Conservation (phyloP, 108 stramenopile genomes). For the Nitzschia palea region DNA sequence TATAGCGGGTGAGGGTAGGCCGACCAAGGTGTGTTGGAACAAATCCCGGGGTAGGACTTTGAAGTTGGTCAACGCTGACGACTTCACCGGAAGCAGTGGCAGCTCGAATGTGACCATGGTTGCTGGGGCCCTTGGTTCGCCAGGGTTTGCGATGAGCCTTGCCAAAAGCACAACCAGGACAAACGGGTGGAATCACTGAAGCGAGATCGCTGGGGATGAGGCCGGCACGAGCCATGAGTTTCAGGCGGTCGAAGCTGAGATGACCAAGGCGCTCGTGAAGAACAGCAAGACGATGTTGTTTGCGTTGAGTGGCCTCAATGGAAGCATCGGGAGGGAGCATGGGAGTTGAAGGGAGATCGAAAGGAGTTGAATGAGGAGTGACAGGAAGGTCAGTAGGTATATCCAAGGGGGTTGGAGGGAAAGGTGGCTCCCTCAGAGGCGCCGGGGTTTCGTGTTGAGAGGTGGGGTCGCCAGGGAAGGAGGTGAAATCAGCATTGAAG, state of each 20-base stretch:
- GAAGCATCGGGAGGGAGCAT: neutral
- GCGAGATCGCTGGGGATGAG: neutral
- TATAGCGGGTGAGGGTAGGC: slow-evolving; percentile 31
- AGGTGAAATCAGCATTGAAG: too few species aligned
- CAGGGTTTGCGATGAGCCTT: slow-evolving; percentile 17
- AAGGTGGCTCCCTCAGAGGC: neutral
- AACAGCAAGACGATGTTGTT: neutral
- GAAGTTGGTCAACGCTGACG: slow-evolving; percentile 33
- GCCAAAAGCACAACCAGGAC: slow-evolving; percentile 25
- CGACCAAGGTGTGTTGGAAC: slow-evolving; percentile 25
- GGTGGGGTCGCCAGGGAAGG: too few species aligned
- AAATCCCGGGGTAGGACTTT: slow-evolving; percentile 19
- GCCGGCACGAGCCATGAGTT: neutral
- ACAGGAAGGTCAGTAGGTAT: neutral
- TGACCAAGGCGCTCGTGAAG: slow-evolving; percentile 6
- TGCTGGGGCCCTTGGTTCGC: slow-evolving; percentile 14
- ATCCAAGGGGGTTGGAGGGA: neutral
- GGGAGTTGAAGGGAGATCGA: neutral
- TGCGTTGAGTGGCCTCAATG: neutral
- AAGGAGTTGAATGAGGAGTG: neutral
- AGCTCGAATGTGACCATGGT: neutral
- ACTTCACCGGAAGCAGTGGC: slow-evolving; percentile 22
- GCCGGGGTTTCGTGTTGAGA: too few species aligned
- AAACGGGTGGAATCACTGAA: neutral
- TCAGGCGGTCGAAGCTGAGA: neutral